phyloP scores from a whole-genome alignment of 495 filamentous ascomycete genomes.

The Astrocystis sublimbata region DNA sequence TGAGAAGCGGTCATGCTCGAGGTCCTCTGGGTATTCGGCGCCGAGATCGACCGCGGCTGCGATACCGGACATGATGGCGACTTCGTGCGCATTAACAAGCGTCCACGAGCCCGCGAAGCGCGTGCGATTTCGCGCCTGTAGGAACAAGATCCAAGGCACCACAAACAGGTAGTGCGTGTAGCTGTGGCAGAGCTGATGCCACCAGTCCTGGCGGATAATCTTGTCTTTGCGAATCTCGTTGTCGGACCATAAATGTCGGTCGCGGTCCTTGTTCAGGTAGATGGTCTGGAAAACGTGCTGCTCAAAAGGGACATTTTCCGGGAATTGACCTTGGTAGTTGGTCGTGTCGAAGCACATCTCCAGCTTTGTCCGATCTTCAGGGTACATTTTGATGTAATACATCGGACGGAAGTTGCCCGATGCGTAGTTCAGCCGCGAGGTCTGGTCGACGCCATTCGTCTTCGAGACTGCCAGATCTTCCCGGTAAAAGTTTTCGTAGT shows the following conservation, averaged over 20 bases:
- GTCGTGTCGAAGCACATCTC: conserved; percentile 89
- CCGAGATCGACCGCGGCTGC: conserved; percentile 78
- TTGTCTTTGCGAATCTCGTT: conserved; percentile 68
- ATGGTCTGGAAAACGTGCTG: conserved; percentile 84
- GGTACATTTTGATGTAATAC: conserved; percentile 77
- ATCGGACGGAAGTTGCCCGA: conserved; percentile 66
- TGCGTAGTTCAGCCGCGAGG: conserved; percentile 32
- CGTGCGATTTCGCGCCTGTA: conserved; percentile 70
- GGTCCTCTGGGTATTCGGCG: conserved; percentile 60
- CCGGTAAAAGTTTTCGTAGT: conserved; percentile 73
- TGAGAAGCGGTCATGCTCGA: conserved; percentile 49
- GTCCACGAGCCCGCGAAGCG: conserved; percentile 76
- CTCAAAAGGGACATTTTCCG: conserved; percentile 39
- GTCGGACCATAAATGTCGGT: conserved; percentile 67
- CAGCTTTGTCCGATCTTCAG: conserved; percentile 63
- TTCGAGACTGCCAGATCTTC: conserved; percentile 33
- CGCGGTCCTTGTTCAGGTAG: conserved; percentile 68
- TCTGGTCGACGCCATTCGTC: conserved; percentile 33
- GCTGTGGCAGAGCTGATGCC: conserved; percentile 82
- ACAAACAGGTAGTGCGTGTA: conserved; percentile 81
- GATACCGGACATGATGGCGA: conserved; percentile 75
- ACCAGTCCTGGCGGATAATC: conserved; percentile 74
- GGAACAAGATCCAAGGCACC: conserved; percentile 76
- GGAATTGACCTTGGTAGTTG: conserved; percentile 82
- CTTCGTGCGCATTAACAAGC: conserved; percentile 82